Evolutionary conservation across 495 filamentous ascomycete species (phyloP).

Genomic region (Aspergillus panamensis): DNA sequence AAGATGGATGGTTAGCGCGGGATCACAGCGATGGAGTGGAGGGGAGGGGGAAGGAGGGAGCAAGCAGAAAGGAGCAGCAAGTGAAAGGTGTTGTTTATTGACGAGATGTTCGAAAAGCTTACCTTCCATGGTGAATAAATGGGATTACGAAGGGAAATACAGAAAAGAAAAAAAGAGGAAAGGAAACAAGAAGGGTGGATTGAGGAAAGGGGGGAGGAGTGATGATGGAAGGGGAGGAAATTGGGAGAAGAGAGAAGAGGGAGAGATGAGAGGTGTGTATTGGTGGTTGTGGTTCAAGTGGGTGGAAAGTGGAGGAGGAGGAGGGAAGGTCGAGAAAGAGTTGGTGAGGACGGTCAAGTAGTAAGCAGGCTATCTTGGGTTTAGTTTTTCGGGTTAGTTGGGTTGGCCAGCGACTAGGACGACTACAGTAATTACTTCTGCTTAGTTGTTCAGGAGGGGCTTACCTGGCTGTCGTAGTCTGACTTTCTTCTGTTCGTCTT

Average conservation of each 20-base stretch:
- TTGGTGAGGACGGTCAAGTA: conserved; percentile 20
- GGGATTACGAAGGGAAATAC: conserved; percentile 35
- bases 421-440: too few species aligned
- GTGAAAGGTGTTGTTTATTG: conserved; percentile 31
- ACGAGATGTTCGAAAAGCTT: conserved; percentile 48
- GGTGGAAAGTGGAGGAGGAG: conserved; percentile 25
- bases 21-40: conserved; percentile 11
- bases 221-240: conserved; percentile 25
- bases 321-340: conserved; percentile 21
- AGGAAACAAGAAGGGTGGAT: conserved; percentile 8
- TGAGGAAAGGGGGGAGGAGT: conserved; percentile 25
- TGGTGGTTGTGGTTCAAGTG: conserved; percentile 34
- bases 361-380: neutral
- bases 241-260: conserved; percentile 29
- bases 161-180: conserved; percentile 33
- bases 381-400: neutral
- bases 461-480: too few species aligned
- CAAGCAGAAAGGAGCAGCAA: conserved; percentile 14
- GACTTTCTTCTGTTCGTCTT: too few species aligned
- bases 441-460: neutral
- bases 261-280: conserved; percentile 28
- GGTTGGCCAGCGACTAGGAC: neutral
- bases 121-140: conserved; percentile 73
- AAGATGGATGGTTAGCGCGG: conserved; percentile 50
- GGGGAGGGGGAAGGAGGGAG: conserved; percentile 18